Conservation (phyloP, 2,329 filamentous ascomycete genomes). For the Botrytis tulipae region DNA sequence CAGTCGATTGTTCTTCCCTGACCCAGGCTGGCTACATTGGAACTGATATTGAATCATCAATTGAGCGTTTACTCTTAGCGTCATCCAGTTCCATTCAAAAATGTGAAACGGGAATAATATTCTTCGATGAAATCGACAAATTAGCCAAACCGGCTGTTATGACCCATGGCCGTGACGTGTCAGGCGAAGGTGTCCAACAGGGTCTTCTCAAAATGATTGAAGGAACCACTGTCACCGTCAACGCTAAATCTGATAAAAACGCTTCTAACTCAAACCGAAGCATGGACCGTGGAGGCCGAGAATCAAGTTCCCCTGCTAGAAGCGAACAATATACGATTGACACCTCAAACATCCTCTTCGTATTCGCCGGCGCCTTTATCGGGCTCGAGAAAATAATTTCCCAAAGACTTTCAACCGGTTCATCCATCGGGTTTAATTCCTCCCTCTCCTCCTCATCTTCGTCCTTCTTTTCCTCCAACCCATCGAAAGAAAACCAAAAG, state of each 20-base stretch:
- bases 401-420: slow-evolving; percentile 78
- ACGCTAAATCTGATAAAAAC: slow-evolving; percentile 70
- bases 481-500: slow-evolving; percentile 43
- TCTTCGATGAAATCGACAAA: slow-evolving; percentile 96
- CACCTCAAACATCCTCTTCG: slow-evolving; percentile 95
- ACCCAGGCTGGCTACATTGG: slow-evolving; percentile 97
- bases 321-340: slow-evolving; percentile 67
- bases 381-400: slow-evolving; percentile 85
- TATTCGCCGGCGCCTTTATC: slow-evolving; percentile 93
- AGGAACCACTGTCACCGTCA: slow-evolving; percentile 88
- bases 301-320: slow-evolving; percentile 28
- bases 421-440: slow-evolving; percentile 87
- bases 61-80: slow-evolving; percentile 85
- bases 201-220: slow-evolving; percentile 94
- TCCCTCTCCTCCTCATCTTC: slow-evolving; percentile 56
- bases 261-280: slow-evolving; percentile 21
- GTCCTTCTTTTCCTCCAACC: slow-evolving; percentile 25
- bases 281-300: slow-evolving; percentile 27
- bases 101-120: slow-evolving; percentile 89
- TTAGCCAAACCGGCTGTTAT: slow-evolving; percentile 80
- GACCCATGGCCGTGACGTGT: slow-evolving; percentile 83
- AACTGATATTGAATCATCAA: slow-evolving; percentile 94
- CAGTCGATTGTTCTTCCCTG: slow-evolving; percentile 93
- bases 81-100: slow-evolving; percentile 83
- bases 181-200: slow-evolving; percentile 95